Percentiles rank a stretch among this genome's conserved stretches.
phyloP scores from a whole-genome alignment of 208 protist genomes.

The Wallacemonas sp. region DNA sequence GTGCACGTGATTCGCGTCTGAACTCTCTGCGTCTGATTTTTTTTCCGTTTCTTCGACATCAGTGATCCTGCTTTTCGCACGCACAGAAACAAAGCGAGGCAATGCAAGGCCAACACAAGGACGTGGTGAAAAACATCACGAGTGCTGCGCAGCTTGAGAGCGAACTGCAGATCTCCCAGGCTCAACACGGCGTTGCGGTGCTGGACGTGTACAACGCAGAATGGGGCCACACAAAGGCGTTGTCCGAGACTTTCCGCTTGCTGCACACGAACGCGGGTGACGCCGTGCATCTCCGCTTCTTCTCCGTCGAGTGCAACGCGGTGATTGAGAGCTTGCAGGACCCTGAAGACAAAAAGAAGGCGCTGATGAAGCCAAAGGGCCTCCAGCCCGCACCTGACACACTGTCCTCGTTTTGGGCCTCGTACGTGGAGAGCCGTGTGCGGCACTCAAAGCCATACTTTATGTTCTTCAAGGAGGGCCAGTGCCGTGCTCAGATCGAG shows the following conservation, averaged over 20 bases:
- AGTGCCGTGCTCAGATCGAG: constrained; percentile 60
- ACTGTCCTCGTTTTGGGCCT: constrained; percentile 53
- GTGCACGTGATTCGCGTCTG: too few relatives aligned
- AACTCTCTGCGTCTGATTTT: too few relatives aligned
- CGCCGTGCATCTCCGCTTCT: constrained; percentile 78
- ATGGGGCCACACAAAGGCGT: constrained; percentile 85
- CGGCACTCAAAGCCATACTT: constrained; percentile 89
- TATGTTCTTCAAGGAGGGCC: constrained; percentile 89
- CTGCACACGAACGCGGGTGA: constrained; percentile 82
- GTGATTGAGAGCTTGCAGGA: constrained; percentile 70
- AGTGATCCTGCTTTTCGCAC: too few relatives aligned
- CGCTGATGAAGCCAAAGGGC: constrained; percentile 22
- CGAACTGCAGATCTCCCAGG: constrained; percentile 76
- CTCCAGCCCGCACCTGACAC: constrained; percentile 66
- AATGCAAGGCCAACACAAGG: constrained; percentile 47
- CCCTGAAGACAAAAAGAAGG: constrained; percentile 28
- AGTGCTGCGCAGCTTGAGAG: constrained; percentile 67
- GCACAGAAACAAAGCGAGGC: background rate
- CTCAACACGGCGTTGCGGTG: constrained; percentile 81
- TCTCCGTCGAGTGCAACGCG: constrained; percentile 82
- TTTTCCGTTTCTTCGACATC: constrained; percentile 7
- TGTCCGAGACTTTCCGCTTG: constrained; percentile 85
- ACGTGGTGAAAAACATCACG: constrained; percentile 83
- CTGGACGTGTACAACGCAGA: constrained; percentile 88
- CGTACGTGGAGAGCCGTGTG: constrained; percentile 53